These are phyloP conservation scores for Chlamydomonas applanata DNA, from an alignment of 139 green algal genomes.

Conservation along the genomic window DNA sequence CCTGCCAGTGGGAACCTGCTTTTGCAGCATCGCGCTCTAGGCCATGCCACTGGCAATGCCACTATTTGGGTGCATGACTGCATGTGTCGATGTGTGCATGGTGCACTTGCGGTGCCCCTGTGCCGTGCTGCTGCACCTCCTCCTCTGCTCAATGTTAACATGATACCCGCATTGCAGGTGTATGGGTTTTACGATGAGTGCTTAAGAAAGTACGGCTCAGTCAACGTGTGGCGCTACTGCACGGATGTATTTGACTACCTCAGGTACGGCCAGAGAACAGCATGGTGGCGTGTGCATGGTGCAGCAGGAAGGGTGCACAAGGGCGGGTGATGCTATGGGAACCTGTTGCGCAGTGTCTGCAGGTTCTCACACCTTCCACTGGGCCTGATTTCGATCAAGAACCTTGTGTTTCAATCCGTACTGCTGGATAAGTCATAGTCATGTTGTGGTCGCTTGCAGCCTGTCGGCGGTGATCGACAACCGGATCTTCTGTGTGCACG, in stretches of 20 bases:
- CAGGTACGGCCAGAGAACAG: constrained; percentile 63
- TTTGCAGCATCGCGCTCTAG: too few species aligned
- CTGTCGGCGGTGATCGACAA: constrained; percentile 88
- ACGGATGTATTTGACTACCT: constrained; percentile 99
- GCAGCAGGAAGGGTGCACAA: neutral
- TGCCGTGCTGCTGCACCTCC: too few species aligned
- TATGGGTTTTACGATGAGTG: constrained; percentile 99
- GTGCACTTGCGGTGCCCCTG: too few species aligned
- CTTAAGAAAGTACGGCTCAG: constrained; percentile 97
- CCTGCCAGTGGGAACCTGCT: too few species aligned
- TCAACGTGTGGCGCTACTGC: constrained; percentile 99
- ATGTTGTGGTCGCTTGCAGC: constrained; percentile 18
- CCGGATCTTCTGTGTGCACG: constrained; percentile 95
- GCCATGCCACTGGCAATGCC: too few species aligned
- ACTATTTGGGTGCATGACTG: too few species aligned
- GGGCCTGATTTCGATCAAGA: too few species aligned
- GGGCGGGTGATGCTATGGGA: too few species aligned
- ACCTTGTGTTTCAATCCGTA: too few species aligned
- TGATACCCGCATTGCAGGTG: constrained; percentile 58
- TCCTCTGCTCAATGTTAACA: too few species aligned
- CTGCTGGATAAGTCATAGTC: too few species aligned
- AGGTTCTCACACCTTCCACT: neutral
- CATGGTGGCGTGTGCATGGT: neutral
- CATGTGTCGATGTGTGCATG: too few species aligned
- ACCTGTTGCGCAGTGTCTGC: neutral